These are phyloP conservation scores for Sporobolomyces phaffii DNA, from an alignment of 768 basidiomycete genomes.

Conservation along the genomic window DNA sequence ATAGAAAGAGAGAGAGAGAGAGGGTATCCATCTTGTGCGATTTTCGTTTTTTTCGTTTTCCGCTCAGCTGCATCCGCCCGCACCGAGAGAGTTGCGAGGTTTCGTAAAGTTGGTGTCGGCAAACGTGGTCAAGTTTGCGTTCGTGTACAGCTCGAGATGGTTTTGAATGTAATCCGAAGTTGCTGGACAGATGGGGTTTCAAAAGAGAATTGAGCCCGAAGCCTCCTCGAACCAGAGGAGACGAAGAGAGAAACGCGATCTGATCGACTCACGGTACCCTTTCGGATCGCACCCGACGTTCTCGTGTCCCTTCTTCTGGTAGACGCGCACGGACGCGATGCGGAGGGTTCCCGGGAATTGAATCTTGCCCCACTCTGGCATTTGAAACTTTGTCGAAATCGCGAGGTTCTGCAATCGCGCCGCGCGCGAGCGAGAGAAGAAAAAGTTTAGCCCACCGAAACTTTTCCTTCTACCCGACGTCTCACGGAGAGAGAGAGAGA, in stretches of 20 bases:
- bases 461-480: no score
- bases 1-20: no score
- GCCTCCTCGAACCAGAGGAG: background rate
- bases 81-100: conserved; percentile 17
- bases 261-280: conserved; percentile 3
- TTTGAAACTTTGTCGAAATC: no score
- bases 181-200: conserved; percentile 7
- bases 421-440: background rate
- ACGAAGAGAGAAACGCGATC: background rate
- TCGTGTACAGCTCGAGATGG: conserved; percentile 14
- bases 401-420: no score
- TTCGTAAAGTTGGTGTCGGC: background rate
- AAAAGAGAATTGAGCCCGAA: background rate
- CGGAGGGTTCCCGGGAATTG: conserved; percentile 59
- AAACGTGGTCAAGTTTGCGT: conserved; percentile 22
- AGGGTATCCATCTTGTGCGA: no score
- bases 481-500: background rate
- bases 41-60: no score
- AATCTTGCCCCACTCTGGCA: conserved; percentile 55
- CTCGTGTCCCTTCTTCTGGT: conserved; percentile 53
- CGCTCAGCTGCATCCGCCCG: conserved; percentile 10
- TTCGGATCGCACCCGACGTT: conserved; percentile 68
- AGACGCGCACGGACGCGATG: conserved; percentile 43
- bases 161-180: conserved; percentile 19
- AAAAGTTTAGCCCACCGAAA: no score